Evolutionary conservation across 306 rosid genomes (phyloP).

Genomic region (Ochetophila trinervis): DNA sequence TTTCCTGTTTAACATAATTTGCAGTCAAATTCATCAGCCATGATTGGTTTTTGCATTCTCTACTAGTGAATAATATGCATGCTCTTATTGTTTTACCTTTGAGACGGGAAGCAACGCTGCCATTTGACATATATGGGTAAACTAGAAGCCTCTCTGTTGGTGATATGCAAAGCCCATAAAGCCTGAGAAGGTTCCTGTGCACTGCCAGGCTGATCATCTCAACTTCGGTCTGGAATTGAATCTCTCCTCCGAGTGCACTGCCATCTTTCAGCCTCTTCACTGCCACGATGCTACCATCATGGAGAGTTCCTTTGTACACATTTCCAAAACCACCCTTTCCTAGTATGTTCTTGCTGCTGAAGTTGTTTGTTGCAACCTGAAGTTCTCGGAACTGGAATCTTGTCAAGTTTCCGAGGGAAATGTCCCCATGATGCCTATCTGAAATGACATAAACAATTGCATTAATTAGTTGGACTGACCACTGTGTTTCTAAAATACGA

Average conservation of each 20-base stretch:
- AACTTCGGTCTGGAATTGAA: conserved; percentile 94
- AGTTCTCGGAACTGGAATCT: conserved; percentile 85
- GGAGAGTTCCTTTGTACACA: conserved; percentile 86
- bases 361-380: conserved; percentile 78
- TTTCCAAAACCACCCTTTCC: conserved; percentile 93
- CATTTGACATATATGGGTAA: conserved; percentile 92
- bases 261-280: conserved; percentile 96
- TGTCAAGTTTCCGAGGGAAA: conserved; percentile 86
- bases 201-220: conserved; percentile 97
- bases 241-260: conserved; percentile 71
- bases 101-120: conserved; percentile 92
- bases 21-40: conserved; percentile 7
- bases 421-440: conserved; percentile 77
- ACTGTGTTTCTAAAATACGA: conserved; percentile 6
- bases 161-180: conserved; percentile 81
- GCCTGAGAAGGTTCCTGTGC: conserved; percentile 78
- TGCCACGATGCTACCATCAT: conserved; percentile 77
- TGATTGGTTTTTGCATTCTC: not conserved
- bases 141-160: conserved; percentile 79
- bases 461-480: conserved; percentile 1
- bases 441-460: conserved; percentile 17
- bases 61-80: not conserved
- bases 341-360: conserved; percentile 79
- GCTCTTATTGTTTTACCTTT: conserved; percentile 44
- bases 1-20: conserved; percentile 46